phyloP scores from a whole-genome alignment of 73 alveolate species.

The Diophrys appendiculata region DNA sequence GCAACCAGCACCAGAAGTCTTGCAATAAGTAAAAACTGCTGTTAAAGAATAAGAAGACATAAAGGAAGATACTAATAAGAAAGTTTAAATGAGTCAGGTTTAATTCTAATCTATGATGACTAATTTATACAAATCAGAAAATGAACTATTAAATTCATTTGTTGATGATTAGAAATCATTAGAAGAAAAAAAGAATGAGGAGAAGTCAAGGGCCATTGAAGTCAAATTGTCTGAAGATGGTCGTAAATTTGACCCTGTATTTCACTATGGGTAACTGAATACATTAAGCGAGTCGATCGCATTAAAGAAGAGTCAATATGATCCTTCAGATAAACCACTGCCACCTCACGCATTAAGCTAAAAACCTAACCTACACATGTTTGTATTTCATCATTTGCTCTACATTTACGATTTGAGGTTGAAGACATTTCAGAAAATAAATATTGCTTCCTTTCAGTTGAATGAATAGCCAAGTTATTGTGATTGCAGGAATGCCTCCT shows the following conservation, averaged over 20 bases:
- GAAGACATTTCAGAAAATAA: background rate
- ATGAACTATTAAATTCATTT: too few relatives aligned
- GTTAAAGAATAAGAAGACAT: too few relatives aligned
- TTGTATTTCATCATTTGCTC: background rate
- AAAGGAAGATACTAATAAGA: too few relatives aligned
- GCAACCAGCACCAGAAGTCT: too few relatives aligned
- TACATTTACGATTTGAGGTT: background rate
- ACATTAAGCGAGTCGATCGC: background rate
- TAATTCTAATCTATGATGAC: too few relatives aligned
- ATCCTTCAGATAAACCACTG: background rate
- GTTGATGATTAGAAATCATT: too few relatives aligned
- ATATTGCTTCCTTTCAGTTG: background rate
- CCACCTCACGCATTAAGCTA: background rate
- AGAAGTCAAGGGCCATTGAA: background rate
- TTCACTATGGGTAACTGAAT: background rate
- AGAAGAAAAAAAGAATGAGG: background rate
- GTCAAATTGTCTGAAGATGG: background rate
- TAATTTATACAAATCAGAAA: too few relatives aligned
- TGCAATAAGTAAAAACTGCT: too few relatives aligned
- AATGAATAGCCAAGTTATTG: background rate
- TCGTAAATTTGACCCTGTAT: background rate
- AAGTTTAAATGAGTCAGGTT: too few relatives aligned
- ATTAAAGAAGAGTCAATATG: background rate
- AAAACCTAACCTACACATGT: background rate
- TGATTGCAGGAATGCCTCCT: background rate